A percentile compares a stretch with the other conserved stretches of the same genome.
These are phyloP conservation scores for Candida quercuum DNA, from an alignment of 805 yeast species.

Conservation along the genomic window DNA sequence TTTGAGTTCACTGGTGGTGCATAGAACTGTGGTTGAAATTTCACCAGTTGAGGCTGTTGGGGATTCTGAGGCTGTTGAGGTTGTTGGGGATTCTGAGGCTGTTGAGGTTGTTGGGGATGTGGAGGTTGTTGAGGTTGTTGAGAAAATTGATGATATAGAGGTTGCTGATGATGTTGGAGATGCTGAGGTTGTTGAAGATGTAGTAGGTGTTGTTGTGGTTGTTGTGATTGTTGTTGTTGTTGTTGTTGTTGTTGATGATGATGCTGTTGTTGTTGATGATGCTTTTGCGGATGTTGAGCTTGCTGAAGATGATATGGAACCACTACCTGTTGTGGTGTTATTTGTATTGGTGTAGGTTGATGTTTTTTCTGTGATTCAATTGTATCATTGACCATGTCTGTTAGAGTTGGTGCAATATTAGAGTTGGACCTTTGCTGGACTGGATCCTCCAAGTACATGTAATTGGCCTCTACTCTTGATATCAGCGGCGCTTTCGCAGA, in stretches of 20 bases:
- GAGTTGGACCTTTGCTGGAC: slow-evolving; percentile 5
- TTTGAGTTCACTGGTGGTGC: not conserved
- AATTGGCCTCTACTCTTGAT: slow-evolving; percentile 3
- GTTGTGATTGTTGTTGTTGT: not conserved
- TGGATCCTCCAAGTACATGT: slow-evolving; percentile 15
- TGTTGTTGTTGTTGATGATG: not conserved
- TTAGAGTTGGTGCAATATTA: slow-evolving; percentile 20
- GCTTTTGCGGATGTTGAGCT: too few species aligned
- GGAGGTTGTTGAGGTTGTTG: not conserved
- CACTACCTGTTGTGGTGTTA: not conserved
- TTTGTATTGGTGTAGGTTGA: not conserved
- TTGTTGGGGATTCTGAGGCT: too few species aligned
- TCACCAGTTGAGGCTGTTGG: not conserved
- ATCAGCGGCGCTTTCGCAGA: not conserved
- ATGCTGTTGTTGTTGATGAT: too few species aligned
- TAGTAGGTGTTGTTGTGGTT: too few species aligned
- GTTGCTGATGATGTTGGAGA: too few species aligned
- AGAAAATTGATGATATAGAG: too few species aligned
- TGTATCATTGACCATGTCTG: slow-evolving; percentile 23
- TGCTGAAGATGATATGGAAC: too few species aligned
- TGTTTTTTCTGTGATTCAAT: slow-evolving; percentile 5
- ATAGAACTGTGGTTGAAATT: not conserved
- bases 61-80: too few species aligned
- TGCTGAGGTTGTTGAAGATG: too few species aligned
- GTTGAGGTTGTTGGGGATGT: too few species aligned